These are phyloP conservation scores for Hygrophila difformis DNA, from an alignment of 257 asterid genomes.

Conservation along the genomic window DNA sequence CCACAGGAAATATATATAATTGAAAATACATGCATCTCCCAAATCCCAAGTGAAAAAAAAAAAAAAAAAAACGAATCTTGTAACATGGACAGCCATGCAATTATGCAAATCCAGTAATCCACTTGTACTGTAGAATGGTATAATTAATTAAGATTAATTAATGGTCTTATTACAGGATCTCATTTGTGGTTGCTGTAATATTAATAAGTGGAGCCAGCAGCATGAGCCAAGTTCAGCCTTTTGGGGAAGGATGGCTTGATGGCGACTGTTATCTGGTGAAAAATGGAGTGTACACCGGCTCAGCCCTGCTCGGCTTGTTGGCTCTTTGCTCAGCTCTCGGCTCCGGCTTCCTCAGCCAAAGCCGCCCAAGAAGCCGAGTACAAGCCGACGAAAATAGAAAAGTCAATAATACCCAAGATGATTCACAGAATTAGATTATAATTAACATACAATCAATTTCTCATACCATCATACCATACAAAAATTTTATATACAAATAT, in stretches of 20 bases:
- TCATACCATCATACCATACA: no score
- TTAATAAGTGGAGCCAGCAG: conserved; percentile 53
- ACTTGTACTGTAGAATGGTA: no score
- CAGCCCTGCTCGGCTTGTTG: conserved; percentile 29
- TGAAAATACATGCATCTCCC: background rate
- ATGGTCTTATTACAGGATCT: conserved; percentile 37
- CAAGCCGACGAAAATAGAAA: no score
- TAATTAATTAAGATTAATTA: background rate
- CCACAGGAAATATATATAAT: background rate
- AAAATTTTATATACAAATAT: no score
- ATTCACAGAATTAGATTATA: no score
- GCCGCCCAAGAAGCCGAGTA: no score
- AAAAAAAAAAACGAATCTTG: background rate
- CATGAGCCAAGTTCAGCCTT: conserved; percentile 50
- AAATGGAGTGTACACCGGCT: conserved; percentile 42
- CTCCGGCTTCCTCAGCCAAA: no score
- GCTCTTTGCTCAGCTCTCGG: conserved; percentile 31
- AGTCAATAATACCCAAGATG: no score
- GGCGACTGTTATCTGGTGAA: conserved; percentile 65
- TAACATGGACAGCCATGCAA: conserved; percentile 28
- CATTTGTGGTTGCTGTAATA: conserved; percentile 45
- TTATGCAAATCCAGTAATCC: no score
- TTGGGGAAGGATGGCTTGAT: conserved; percentile 81
- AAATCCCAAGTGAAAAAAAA: background rate
- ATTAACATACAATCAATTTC: no score